Evolutionary conservation across 371 early-diverging fungal species (phyloP).

Genomic region (Globomyces sp.): DNA sequence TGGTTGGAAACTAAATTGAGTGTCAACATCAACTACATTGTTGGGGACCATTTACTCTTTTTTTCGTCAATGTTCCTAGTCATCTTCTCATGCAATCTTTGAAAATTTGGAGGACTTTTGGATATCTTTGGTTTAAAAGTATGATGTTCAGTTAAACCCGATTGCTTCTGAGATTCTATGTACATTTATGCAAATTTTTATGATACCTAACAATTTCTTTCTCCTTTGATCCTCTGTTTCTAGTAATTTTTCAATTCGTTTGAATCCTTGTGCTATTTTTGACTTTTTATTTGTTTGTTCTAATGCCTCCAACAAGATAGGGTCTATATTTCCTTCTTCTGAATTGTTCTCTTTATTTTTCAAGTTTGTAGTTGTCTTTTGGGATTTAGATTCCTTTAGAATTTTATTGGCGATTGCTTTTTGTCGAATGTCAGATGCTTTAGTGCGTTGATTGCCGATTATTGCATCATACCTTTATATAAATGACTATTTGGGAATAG

Average conservation of each 20-base stretch:
- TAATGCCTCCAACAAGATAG: constrained; percentile 2
- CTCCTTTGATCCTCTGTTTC: not conserved
- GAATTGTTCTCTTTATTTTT: constrained; percentile 5
- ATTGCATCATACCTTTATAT: not conserved
- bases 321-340: not conserved
- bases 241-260: constrained; percentile 4
- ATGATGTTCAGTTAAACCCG: not conserved
- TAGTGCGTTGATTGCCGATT: not conserved
- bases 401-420: not conserved
- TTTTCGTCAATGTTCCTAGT: not conserved
- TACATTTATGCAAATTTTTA: not conserved
- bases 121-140: constrained; percentile 14
- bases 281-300: not conserved
- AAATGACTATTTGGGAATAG: not conserved
- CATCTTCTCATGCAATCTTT: constrained; percentile 3
- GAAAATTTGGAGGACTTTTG: constrained; percentile 5
- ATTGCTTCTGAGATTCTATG: not conserved
- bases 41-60: constrained; percentile 2
- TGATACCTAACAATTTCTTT: not conserved
- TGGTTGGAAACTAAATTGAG: not conserved
- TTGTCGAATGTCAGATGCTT: not conserved
- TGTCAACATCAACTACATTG: not conserved
- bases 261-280: not conserved
- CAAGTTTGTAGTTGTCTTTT: not conserved
- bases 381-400: not conserved